Percentiles rank a stretch among this genome's conserved stretches.
Conservation (phyloP, 2,329 filamentous ascomycete genomes). For the Aspergillus sclerotialis region DNA sequence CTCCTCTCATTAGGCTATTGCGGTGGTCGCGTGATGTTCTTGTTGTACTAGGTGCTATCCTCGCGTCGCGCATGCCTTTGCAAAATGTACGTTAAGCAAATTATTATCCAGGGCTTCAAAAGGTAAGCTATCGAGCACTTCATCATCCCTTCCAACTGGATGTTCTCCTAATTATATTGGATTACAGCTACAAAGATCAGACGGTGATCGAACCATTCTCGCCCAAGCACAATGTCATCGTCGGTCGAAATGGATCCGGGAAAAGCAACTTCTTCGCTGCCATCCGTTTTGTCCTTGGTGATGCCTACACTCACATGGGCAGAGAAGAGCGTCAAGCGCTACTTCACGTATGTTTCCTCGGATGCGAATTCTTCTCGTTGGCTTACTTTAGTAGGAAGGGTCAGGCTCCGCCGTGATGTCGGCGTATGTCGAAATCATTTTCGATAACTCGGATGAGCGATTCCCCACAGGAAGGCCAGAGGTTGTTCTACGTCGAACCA, state of each 20-base stretch:
- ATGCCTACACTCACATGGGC: slow-evolving; percentile 93
- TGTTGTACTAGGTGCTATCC: slow-evolving; percentile 15
- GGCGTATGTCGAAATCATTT: slow-evolving; percentile 98
- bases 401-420: slow-evolving; percentile 97
- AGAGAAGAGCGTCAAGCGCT: slow-evolving; percentile 93
- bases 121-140: slow-evolving; percentile 52
- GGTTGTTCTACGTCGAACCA: slow-evolving; percentile 83
- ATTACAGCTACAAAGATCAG: slow-evolving; percentile 90
- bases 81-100: slow-evolving; percentile 97
- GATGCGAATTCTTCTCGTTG: not conserved
- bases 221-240: slow-evolving; percentile 94
- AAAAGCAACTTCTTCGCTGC: slow-evolving; percentile 99
- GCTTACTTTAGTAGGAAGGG: slow-evolving; percentile 58
- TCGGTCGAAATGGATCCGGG: slow-evolving; percentile 96
- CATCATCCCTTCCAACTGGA: not conserved
- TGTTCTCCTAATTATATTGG: not conserved
- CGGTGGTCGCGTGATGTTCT: slow-evolving; percentile 22
- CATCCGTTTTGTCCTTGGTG: slow-evolving; percentile 95
- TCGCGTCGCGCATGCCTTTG: slow-evolving; percentile 22
- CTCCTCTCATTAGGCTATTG: slow-evolving; percentile 2
- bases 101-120: slow-evolving; percentile 99
- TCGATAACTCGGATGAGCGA: slow-evolving; percentile 93
- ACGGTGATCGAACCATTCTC: slow-evolving; percentile 98
- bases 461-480: slow-evolving; percentile 92
- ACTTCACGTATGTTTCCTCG: slow-evolving; percentile 57